Conservation (phyloP, 139 green algal genomes). For the Asterochloris erici region DNA sequence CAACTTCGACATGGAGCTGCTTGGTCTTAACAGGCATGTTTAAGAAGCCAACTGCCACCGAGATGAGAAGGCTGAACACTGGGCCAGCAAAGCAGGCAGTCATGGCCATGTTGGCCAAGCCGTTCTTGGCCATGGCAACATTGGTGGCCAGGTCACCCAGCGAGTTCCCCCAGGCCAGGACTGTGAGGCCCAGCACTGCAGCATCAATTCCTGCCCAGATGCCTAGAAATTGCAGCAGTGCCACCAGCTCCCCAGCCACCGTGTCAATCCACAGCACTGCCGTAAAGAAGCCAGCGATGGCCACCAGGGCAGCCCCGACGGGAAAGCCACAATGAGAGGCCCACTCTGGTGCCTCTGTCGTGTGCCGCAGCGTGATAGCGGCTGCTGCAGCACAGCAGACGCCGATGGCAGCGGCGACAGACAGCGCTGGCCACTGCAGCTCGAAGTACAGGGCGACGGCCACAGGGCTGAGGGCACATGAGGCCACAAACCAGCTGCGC, state of each 20-base stretch:
- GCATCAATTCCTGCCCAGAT: conserved; percentile 43
- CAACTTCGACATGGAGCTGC: conserved; percentile 18
- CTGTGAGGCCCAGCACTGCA: conserved; percentile 76
- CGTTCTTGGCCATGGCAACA: conserved; percentile 62
- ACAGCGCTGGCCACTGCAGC: not conserved
- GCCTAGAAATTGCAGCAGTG: conserved; percentile 61
- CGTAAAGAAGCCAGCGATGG: conserved; percentile 64
- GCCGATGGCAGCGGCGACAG: not conserved
- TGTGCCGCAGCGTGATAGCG: not conserved
- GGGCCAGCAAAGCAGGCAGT: conserved; percentile 90
- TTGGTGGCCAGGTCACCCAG: conserved; percentile 86
- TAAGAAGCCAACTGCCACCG: conserved; percentile 57
- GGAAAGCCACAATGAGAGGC: conserved; percentile 22
- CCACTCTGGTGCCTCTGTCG: conserved; percentile 26
- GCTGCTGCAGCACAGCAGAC: no score
- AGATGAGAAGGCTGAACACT: conserved; percentile 90
- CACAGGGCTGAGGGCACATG: conserved; percentile 1
- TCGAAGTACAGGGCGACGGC: conserved; percentile 10
- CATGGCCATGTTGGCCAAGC: conserved; percentile 71
- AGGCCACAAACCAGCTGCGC: conserved; percentile 18
- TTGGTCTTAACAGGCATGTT: conserved; percentile 11
- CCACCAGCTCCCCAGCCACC: conserved; percentile 63
- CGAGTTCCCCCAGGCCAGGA: conserved; percentile 88
- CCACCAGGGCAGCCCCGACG: conserved; percentile 50
- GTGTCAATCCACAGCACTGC: conserved; percentile 82